Base-by-base conservation (phyloP, 768 basidiomycete genomes). In the Calocera cornea region DNA sequence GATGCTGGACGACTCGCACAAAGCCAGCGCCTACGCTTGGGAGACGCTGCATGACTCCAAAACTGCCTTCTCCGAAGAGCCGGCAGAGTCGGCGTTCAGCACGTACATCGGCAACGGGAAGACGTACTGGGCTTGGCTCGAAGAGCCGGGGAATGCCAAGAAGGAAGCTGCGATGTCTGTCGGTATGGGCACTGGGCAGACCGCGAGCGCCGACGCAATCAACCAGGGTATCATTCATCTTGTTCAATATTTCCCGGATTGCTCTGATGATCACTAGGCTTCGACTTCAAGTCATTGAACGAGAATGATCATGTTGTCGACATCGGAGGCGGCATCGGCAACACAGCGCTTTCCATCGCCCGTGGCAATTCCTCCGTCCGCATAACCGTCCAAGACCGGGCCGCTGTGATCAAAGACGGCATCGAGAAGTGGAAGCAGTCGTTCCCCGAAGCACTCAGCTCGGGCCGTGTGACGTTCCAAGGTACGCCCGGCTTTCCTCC, bases 381-480 rank as follows among this genome's bases (percentile, higher is more conserved):
- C 16, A 63, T 73, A 41, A 41, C 72, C 19, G 40, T 73, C 1
- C 73, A 75, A 40, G 74, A 75, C 63, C 68, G 66, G 16, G 29
- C 41, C 1, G 67, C 66, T 27, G 71, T 71, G 1, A 66, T 73
- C 22, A 33, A 64, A 2, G 66, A 70, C 7, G 75, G 66, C 0
- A 50, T 54, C 19, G 38, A 64, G 24, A 63, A 44, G 33, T 88
- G 87, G 87, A 79, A 79, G 68, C 79, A 76, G 34, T 81, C 85
- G 70, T 83, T 81, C 68, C 84, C 86, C 0, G 81, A 85, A 69
- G 75, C 87, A 44, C 77, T 88, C 12, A 81, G 83, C 29, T 78
- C 79, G 11, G 81, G 82, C 27, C 79, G 80, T 1, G 85, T 82
- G 1, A 70, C 74, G 60, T 86, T 88, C 70, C 82, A 84, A 79